These are phyloP conservation scores for Globisporangium takayamanum DNA, from an alignment of 352 stramenopile species.

Conservation along the genomic window DNA sequence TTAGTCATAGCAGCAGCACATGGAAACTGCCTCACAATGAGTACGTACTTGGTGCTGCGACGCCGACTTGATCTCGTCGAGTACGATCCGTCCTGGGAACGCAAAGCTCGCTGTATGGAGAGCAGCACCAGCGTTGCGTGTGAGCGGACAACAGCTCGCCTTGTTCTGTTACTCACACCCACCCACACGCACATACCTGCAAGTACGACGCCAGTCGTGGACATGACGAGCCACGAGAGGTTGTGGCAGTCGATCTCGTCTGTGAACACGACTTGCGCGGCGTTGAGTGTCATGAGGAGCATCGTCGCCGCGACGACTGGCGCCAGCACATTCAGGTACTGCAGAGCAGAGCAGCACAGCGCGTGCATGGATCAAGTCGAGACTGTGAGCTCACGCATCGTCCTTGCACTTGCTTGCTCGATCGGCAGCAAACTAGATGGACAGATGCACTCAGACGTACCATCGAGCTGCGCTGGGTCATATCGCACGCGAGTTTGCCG, in stretches of 20 bases:
- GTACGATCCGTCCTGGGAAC: slow-evolving; percentile 43
- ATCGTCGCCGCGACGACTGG: slow-evolving; percentile 42
- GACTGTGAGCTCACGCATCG: not conserved
- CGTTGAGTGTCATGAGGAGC: slow-evolving; percentile 50
- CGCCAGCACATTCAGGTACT: slow-evolving; percentile 49
- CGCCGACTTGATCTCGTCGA: slow-evolving; percentile 54
- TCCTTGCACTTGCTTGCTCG: no score
- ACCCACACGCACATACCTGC: slow-evolving; percentile 24
- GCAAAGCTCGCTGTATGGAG: slow-evolving; percentile 46
- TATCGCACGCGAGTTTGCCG: slow-evolving; percentile 55
- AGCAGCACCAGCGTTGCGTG: no score
- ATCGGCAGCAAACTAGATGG: not conserved
- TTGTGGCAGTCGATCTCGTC: slow-evolving; percentile 67
- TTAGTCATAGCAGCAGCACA: not conserved
- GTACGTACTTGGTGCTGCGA: slow-evolving; percentile 40
- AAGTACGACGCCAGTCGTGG: slow-evolving; percentile 44
- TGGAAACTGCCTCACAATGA: not conserved
- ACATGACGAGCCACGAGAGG: slow-evolving; percentile 66
- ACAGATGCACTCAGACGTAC: slow-evolving; percentile 7
- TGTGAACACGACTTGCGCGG: slow-evolving; percentile 35
- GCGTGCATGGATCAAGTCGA: not conserved
- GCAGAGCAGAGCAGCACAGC: not conserved
- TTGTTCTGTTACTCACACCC: not conserved
- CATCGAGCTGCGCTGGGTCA: slow-evolving; percentile 36
- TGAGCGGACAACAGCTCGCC: not conserved